phyloP scores from a whole-genome alignment of 106 monocot genomes.

The Chionographis japonica region DNA sequence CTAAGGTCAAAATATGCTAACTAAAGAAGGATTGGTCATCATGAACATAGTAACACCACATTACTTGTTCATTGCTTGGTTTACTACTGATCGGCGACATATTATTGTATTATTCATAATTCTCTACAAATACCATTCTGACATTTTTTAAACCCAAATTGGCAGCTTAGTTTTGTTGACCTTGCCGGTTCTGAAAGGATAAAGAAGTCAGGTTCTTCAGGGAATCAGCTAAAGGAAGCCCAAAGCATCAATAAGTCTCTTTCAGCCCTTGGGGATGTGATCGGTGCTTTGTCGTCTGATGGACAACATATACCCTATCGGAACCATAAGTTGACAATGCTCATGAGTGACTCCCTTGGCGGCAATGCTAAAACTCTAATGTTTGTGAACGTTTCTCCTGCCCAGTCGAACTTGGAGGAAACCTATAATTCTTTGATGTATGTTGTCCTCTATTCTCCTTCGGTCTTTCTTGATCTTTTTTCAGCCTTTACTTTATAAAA shows the following conservation, averaged over 20 bases:
- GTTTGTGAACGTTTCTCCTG: slow-evolving; percentile 98
- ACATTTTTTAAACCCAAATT: background rate
- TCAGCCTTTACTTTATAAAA: too few relatives aligned
- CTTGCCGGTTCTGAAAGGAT: slow-evolving; percentile 99
- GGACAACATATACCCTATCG: slow-evolving; percentile 95
- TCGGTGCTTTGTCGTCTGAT: slow-evolving; percentile 87
- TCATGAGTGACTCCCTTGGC: slow-evolving; percentile 98
- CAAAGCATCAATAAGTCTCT: slow-evolving; percentile 99
- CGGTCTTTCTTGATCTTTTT: background rate
- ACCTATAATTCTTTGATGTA: slow-evolving; percentile 89
- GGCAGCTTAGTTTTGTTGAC: slow-evolving; percentile 98
- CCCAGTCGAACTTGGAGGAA: slow-evolving; percentile 90
- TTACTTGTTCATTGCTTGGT: background rate
- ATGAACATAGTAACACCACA: too few relatives aligned
- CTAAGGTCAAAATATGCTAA: background rate
- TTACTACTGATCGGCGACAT: background rate
- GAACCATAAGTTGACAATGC: slow-evolving; percentile 97
- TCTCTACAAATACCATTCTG: background rate
- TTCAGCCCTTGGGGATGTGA: slow-evolving; percentile 93
- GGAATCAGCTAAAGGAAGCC: slow-evolving; percentile 90
- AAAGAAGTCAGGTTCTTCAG: slow-evolving; percentile 89
- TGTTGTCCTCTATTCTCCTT: slow-evolving; percentile 14
- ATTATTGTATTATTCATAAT: too few relatives aligned
- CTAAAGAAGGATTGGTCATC: background rate
- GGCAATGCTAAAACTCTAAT: slow-evolving; percentile 99